Evolutionary conservation across 192 early-diverging fungal species (phyloP).

Genomic region (Pilaira anomala): DNA sequence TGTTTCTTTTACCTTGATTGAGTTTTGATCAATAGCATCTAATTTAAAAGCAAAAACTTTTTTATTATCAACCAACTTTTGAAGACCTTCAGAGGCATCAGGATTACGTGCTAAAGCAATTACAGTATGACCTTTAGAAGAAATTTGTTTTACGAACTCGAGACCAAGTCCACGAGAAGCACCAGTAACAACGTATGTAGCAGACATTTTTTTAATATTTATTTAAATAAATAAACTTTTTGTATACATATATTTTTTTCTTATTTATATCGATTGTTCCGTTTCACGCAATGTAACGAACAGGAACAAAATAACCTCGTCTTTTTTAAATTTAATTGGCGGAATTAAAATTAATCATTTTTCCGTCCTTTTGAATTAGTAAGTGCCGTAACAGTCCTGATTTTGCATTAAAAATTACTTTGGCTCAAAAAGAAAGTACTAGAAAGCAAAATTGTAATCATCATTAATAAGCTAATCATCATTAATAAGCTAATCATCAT

Average conservation of each 20-base stretch:
- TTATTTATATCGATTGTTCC: too few species aligned
- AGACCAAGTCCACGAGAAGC: constrained; percentile 35
- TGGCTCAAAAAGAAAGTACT: too few species aligned
- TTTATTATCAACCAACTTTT: constrained; percentile 23
- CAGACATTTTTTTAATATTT: constrained; percentile 3
- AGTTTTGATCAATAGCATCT: constrained; percentile 13
- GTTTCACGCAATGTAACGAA: too few species aligned
- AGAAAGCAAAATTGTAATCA: too few species aligned
- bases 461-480: too few species aligned
- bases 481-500: too few species aligned
- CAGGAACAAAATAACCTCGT: too few species aligned
- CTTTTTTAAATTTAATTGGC: too few species aligned
- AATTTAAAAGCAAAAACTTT: constrained; percentile 20
- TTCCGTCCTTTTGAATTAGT: too few species aligned
- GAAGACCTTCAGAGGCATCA: constrained; percentile 6
- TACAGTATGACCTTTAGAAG: constrained; percentile 17
- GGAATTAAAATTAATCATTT: too few species aligned
- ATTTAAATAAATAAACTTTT: neutral
- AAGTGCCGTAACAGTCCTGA: too few species aligned
- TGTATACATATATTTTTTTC: neutral
- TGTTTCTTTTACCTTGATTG: constrained; percentile 20
- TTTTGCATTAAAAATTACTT: too few species aligned
- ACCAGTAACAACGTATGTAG: constrained; percentile 30
- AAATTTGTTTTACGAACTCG: constrained; percentile 24
- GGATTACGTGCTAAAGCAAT: constrained; percentile 30